Evolutionary conservation across 1,284 basidiomycete species (phyloP).

Genomic region (Lentinus polychrous): DNA sequence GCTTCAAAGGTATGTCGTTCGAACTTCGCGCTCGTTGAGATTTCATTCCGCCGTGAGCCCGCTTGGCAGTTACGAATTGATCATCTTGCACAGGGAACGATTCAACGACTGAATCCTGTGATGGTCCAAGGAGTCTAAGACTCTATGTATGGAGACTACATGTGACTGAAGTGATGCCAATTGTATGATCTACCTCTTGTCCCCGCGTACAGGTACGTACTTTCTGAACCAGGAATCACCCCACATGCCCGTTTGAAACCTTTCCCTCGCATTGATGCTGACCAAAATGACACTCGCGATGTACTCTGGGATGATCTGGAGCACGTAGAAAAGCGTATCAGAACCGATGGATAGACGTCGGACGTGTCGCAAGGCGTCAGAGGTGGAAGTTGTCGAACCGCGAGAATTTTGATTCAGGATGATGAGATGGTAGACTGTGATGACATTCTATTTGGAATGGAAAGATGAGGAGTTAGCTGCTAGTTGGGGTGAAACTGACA

Average conservation of each 20-base stretch:
- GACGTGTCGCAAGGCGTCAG: constrained; percentile 26
- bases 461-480: not conserved
- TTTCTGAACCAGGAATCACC: constrained; percentile 18
- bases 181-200: too few species aligned
- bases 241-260: constrained; percentile 31
- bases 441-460: constrained; percentile 14
- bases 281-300: constrained; percentile 26
- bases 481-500: not conserved
- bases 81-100: too few species aligned
- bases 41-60: too few species aligned
- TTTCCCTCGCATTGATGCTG: constrained; percentile 28
- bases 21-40: too few species aligned
- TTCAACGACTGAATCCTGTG: too few species aligned
- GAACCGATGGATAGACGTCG: constrained; percentile 27
- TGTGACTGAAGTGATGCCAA: too few species aligned
- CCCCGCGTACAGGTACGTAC: too few species aligned
- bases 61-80: too few species aligned
- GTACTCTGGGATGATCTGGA: constrained; percentile 39
- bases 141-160: too few species aligned
- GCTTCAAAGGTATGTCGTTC: too few species aligned
- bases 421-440: constrained; percentile 33
- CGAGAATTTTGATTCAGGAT: constrained; percentile 25
- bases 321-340: constrained; percentile 37
- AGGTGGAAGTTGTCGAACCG: constrained; percentile 23
- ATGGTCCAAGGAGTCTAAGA: too few species aligned